A percentile compares a stretch with the other conserved stretches of the same genome.
phyloP scores from a whole-genome alignment of 1,284 basidiomycete species.

The Paramarasmius palmivorus region DNA sequence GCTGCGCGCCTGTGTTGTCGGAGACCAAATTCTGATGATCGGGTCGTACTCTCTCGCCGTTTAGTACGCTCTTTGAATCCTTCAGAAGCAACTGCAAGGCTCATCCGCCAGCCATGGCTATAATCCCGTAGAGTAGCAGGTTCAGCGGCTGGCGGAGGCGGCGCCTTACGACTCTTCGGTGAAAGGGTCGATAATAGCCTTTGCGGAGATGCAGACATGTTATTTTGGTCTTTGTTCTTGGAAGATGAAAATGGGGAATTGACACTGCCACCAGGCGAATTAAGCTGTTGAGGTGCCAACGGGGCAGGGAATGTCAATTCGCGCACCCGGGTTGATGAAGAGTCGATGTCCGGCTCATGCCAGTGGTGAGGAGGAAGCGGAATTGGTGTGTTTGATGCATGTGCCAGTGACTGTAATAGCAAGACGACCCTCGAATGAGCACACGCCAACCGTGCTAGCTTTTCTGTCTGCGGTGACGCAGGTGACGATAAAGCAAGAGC shows the following conservation, averaged over 20 bases:
- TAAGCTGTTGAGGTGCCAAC: conserved; percentile 35
- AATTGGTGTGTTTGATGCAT: no score
- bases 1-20: not conserved
- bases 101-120: conserved; percentile 52
- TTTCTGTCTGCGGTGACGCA: no score
- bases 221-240: conserved; percentile 1
- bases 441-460: no score
- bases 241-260: conserved; percentile 19
- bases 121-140: conserved; percentile 55
- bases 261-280: not conserved
- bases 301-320: conserved; percentile 72
- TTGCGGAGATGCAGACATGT: conserved; percentile 3
- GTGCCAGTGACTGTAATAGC: no score
- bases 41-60: not conserved
- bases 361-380: no score
- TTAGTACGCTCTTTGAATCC: not conserved
- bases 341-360: no score
- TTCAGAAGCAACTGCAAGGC: conserved; percentile 12
- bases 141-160: conserved; percentile 51
- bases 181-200: conserved; percentile 6
- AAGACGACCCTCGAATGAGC: no score
- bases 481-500: no score
- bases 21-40: not conserved
- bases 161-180: conserved; percentile 13
- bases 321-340: conserved; percentile 34